Base-by-base conservation (phyloP, 257 asterid genomes). In the Primulina huaijiensis region DNA sequence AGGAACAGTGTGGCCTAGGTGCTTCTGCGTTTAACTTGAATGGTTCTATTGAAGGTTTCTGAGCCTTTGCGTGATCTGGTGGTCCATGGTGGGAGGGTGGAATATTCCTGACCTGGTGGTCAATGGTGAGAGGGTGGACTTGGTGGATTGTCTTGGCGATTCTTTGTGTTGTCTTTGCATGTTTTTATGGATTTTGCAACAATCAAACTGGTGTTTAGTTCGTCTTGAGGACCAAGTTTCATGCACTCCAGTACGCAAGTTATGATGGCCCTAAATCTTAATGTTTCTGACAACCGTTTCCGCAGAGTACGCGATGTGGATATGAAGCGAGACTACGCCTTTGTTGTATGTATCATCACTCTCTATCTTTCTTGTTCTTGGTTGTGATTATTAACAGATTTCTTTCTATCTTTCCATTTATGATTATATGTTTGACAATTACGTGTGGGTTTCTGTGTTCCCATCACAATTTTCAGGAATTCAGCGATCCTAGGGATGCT, bases 241-340 rank as follows among this genome's bases (percentile, higher is more conserved):
- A 80, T 76, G 78, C 82, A 83, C 79, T 74, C 80, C 87, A 66
- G 80, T 86, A 73, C 84, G 80, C 81, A 80, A 78, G 83, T 87
- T 74, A 79, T 82, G 90, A 88, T 84, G 90, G 90, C 88, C 90
- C 25, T 23, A 23, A 23, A 23, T 23, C 25, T 86, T 84, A 88
- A 78, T 83, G 82, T 89, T 87, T 87, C 86, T 89, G 93, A 88
- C 88, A 87, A 85, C 88, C 79, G 72, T 88, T 88, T 85, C 82
- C 85, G 85, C 92, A 88, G 95, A 88, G 90, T 88, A 75, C 92
- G 92, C 2, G 85, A 85, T 68, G 95, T 88, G 88, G 95, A 88
- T 80, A 85, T 88, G 95, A 88, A 88, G 87, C 85, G 82, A 70
- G 95, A 88, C 80, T 85, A 85, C 73, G 89, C 95, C 80, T 88